A percentile compares a stretch with the other conserved stretches of the same genome.
phyloP scores from a whole-genome alignment of 306 rosid species.

The Cucumis cinereus region DNA sequence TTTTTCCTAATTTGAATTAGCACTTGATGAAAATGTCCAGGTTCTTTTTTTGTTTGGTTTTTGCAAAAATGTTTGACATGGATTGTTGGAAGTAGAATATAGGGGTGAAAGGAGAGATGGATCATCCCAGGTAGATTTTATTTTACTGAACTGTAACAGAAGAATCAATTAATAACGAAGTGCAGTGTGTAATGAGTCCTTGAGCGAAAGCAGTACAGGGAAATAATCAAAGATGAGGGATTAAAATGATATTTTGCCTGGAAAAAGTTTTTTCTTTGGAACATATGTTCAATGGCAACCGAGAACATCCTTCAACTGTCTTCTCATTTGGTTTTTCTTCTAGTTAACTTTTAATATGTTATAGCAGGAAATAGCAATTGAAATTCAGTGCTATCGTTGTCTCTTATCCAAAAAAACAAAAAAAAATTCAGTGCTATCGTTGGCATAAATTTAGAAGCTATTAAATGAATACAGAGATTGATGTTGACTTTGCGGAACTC shows the following conservation, averaged over 20 bases:
- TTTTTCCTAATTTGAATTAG: neutral
- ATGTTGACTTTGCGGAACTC: neutral
- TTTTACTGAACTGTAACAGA: neutral
- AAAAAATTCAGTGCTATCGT: neutral
- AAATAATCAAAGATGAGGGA: neutral
- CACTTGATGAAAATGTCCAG: neutral
- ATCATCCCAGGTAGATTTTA: neutral
- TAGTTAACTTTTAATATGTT: neutral
- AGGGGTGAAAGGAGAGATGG: neutral
- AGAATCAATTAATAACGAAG: neutral
- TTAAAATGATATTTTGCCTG: neutral
- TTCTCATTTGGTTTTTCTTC: neutral
- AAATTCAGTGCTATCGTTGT: neutral
- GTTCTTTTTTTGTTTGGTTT: neutral
- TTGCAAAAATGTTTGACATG: neutral
- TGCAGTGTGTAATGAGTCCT: neutral
- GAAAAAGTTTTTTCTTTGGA: neutral
- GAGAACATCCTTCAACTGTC: neutral
- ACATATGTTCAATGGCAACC: neutral
- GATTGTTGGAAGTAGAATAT: neutral
- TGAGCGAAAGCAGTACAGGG: neutral
- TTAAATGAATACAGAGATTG: neutral
- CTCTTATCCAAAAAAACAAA: too few relatives aligned
- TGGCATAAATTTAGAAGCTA: neutral
- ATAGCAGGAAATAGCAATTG: neutral